Conservation (phyloP, 352 stramenopile species). For the Thalassiosira sp. region DNA sequence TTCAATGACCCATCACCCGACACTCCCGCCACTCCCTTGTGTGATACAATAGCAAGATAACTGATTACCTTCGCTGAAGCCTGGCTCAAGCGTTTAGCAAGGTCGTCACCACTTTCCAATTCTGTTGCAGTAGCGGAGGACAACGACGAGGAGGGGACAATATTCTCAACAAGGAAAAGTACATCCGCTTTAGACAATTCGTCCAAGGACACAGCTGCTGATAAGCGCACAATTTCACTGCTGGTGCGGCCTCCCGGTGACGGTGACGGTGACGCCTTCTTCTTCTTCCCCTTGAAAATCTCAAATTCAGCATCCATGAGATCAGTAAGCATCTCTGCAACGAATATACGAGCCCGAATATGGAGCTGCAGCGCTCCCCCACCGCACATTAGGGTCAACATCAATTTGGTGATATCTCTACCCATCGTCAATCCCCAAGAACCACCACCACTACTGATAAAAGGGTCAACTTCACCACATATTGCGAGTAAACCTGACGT, state of each 20-base stretch:
- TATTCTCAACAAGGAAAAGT: constrained; percentile 33
- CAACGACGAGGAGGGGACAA: background rate
- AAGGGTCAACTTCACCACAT: background rate
- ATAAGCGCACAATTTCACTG: constrained; percentile 10
- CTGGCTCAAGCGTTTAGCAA: constrained; percentile 11
- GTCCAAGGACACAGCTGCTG: constrained; percentile 31
- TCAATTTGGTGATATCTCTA: constrained; percentile 10
- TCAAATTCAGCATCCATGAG: constrained; percentile 37
- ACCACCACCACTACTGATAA: background rate
- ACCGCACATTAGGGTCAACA: constrained; percentile 32
- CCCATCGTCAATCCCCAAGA: background rate
- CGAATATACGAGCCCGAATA: constrained; percentile 20
- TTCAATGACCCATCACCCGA: constrained; percentile 34
- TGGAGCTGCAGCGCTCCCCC: constrained; percentile 23
- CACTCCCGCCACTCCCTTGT: background rate
- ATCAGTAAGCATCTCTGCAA: constrained; percentile 33
- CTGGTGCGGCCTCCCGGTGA: background rate
- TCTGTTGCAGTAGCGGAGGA: no score
- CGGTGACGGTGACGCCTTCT: background rate
- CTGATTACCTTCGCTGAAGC: constrained; percentile 35
- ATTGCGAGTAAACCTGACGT: constrained; percentile 18
- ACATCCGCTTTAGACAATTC: constrained; percentile 40
- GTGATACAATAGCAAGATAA: constrained; percentile 24
- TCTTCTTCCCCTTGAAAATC: constrained; percentile 1
- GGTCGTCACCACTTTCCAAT: background rate